A percentile compares a stretch with the other conserved stretches of the same genome.
phyloP scores from a whole-genome alignment of 495 filamentous ascomycete genomes.

The Talaromyces ruber region DNA sequence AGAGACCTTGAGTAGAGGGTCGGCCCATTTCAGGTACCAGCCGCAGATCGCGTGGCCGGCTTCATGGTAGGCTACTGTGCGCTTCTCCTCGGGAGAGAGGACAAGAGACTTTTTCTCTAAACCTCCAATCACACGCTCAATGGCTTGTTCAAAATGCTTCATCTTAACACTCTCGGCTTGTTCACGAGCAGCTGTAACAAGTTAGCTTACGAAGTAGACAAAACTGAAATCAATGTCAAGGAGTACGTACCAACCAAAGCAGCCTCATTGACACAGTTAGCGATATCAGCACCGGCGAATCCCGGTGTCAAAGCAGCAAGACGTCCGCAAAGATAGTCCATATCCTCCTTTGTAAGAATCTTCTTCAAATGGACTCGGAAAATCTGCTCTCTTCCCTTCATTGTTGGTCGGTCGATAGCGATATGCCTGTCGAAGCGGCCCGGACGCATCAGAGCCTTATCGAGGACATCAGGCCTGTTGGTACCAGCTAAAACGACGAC shows the following conservation, averaged over 20 bases:
- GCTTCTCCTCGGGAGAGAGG: slow-evolving; percentile 86
- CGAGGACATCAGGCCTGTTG: slow-evolving; percentile 87
- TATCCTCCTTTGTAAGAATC: slow-evolving; percentile 83
- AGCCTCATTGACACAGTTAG: slow-evolving; percentile 96
- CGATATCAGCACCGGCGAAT: slow-evolving; percentile 95
- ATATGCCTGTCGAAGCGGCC: slow-evolving; percentile 97
- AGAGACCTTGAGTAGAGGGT: slow-evolving; percentile 94
- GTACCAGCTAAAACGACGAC: slow-evolving; percentile 98
- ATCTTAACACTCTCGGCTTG: slow-evolving; percentile 71
- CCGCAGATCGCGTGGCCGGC: slow-evolving; percentile 97
- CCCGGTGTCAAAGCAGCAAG: slow-evolving; percentile 89
- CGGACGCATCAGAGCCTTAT: slow-evolving; percentile 91
- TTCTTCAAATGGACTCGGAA: slow-evolving; percentile 89
- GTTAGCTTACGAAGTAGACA: slow-evolving; percentile 3
- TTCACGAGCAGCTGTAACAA: slow-evolving; percentile 65
- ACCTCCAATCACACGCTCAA: slow-evolving; percentile 93
- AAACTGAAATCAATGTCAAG: no score
- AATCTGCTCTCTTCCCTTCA: slow-evolving; percentile 94
- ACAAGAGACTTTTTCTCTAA: slow-evolving; percentile 95
- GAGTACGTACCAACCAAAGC: slow-evolving; percentile 79
- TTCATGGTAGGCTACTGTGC: slow-evolving; percentile 93
- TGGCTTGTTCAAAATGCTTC: slow-evolving; percentile 91
- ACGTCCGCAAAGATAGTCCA: slow-evolving; percentile 77
- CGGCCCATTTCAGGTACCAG: slow-evolving; percentile 95
- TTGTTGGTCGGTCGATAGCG: slow-evolving; percentile 83